Conservation (phyloP, 306 rosid species). For the Begonia masoniana region DNA sequence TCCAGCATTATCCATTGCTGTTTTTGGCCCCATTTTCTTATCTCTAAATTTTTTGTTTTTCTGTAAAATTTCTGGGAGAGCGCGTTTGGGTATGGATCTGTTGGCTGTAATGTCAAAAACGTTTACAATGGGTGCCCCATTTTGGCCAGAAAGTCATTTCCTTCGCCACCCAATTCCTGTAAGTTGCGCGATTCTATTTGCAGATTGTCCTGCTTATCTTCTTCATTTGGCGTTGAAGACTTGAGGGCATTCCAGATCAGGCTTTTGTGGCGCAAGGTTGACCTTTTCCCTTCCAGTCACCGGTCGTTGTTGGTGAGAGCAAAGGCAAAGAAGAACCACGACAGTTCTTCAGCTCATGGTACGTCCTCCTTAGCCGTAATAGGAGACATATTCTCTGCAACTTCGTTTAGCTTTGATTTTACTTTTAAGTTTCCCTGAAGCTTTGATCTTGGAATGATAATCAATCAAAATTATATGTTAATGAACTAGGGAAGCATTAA, state of each 20-base stretch:
- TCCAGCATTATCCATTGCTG: too few species aligned
- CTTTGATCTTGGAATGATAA: too few species aligned
- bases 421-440: too few species aligned
- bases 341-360: slow-evolving; percentile 44
- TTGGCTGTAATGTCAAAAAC: slow-evolving; percentile 39
- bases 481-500: too few species aligned
- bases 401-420: slow-evolving; percentile 1
- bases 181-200: slow-evolving; percentile 15
- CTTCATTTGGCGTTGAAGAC: slow-evolving; percentile 20
- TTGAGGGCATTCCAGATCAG: slow-evolving; percentile 31
- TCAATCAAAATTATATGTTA: too few species aligned
- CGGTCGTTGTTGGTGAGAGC: slow-evolving; percentile 32
- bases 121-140: slow-evolving; percentile 16
- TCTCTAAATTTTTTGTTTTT: too few species aligned
- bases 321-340: slow-evolving; percentile 52
- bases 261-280: slow-evolving; percentile 22
- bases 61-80: neutral
- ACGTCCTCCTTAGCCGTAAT: neutral
- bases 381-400: slow-evolving; percentile 1
- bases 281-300: slow-evolving; percentile 14
- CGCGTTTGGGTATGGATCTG: slow-evolving; percentile 49
- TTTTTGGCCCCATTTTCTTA: too few species aligned
- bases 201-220: slow-evolving; percentile 14
- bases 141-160: slow-evolving; percentile 28
- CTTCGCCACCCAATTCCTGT: slow-evolving; percentile 31